Percentiles rank a stretch among this genome's conserved stretches.
Evolutionary conservation across 2,329 filamentous ascomycete genomes (phyloP).

Genomic region (Scedosporium apiospermum): DNA sequence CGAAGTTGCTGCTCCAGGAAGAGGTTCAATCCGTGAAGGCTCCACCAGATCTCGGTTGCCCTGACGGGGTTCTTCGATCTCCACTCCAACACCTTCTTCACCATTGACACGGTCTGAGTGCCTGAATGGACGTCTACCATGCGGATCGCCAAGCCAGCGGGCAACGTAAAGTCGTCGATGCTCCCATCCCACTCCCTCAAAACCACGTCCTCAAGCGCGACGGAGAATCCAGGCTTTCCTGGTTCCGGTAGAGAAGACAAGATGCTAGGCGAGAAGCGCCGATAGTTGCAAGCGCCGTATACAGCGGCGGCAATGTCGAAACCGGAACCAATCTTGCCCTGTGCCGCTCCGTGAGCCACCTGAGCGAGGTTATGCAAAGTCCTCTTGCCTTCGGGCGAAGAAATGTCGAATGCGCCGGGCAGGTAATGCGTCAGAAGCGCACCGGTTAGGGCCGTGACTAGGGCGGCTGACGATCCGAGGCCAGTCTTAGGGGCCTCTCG

Average conservation of each 20-base stretch:
- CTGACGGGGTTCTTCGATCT: conserved; percentile 51
- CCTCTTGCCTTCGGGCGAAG: conserved; percentile 40
- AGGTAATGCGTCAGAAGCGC: conserved; percentile 71
- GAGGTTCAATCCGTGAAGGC: conserved; percentile 46
- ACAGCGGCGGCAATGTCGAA: conserved; percentile 93
- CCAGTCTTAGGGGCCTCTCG: conserved; percentile 86
- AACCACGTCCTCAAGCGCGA: conserved; percentile 55
- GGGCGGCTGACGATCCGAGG: conserved; percentile 84
- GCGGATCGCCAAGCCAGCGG: conserved; percentile 63
- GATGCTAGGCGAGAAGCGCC: conserved; percentile 78
- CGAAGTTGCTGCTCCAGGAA: conserved; percentile 6
- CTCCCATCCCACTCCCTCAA: conserved; percentile 66
- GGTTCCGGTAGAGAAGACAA: conserved; percentile 59
- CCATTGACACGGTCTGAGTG: conserved; percentile 89
- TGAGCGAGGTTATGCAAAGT: conserved; percentile 88
- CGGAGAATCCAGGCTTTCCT: conserved; percentile 56
- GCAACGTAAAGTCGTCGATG: conserved; percentile 62
- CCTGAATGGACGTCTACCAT: conserved; percentile 97
- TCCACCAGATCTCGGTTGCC: conserved; percentile 59
- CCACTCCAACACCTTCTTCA: conserved; percentile 84
- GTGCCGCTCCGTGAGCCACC: conserved; percentile 86
- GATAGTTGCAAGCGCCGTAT: conserved; percentile 83
- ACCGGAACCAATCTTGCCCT: conserved; percentile 91
- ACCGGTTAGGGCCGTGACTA: conserved; percentile 80
- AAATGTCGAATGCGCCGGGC: conserved; percentile 48